Base-by-base conservation (phyloP, 768 basidiomycete species). In the Ramaria rubella region DNA sequence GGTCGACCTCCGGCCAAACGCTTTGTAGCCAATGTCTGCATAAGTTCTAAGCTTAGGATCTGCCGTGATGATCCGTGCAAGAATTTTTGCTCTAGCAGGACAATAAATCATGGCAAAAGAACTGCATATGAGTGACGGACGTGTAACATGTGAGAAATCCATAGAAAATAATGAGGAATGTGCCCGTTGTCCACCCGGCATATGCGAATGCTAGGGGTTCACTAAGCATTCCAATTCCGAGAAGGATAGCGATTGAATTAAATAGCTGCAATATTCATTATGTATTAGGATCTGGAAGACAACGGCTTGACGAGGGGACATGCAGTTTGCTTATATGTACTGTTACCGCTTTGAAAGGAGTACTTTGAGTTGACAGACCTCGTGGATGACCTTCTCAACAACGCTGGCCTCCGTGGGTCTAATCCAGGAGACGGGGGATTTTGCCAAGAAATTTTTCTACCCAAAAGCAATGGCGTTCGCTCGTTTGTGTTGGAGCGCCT, bases 181-280 rank as follows among this genome's bases (percentile, higher is more conserved):
- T 85, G 1, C 95, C 94, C 34, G 77, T 73, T 17, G 86, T 71
- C 94, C 94, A 97, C 3, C 94, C 95, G 2, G 91, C 81, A 63
- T 90, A 91, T 1, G 93, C 83, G 64, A 96, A 95, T 0, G 94
- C 94, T 24, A 96, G 75, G 0, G 93, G 91, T 66, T 91, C 85
- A 12, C 90, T 90, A 17, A 94, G 77, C 77, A 95, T 85, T 4
- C 93, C 93, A 60, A 94, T 86, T 5, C 93, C 93, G 19, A 93
- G 75, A 11, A 95, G 73, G 31, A 94, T 87, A 14, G 90, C 90
- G 30, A 86, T 87, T 9, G 85, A 85, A 63, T 94, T 94, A 70
- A 93, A 93, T n/a, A 95, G 70, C 91, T 91, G 57, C 46, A 57
- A 1, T 43, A 55, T 62, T 4, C 60, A 50, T n/a, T 43, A 56